Base-by-base conservation (phyloP, 139 green algal genomes). In the Prasinococcaceae sp. region DNA sequence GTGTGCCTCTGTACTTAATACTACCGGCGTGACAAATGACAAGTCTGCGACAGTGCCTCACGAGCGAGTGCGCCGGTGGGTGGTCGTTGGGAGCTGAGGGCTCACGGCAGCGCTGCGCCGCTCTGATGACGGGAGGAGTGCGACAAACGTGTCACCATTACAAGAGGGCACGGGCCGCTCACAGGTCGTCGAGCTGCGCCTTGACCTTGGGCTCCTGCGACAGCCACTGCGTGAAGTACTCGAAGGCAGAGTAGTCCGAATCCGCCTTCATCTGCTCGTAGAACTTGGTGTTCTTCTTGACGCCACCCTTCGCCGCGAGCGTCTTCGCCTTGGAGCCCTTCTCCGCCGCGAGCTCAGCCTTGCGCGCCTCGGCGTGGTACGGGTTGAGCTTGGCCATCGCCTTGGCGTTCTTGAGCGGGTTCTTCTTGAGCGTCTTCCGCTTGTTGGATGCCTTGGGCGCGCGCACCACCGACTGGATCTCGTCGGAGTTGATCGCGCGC, bases 311-410 rank as follows among this genome's bases (percentile, higher is more conserved):
- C n/a, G n/a, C n/a, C n/a, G 50, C 46, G 3, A 47, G 40, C 8
- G 40, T 20, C 53, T 70, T 68, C 45, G n/a, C 55, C 29, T 25
- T 38, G 9, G 17, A 37, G 30, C 49, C 6, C 17, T 38, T 60
- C 51, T 54, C 26, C 33, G 55, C 56, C 39, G 69, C 68, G 43
- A 89, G 61, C 59, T 82, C 77, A 60, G 77, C 66, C 3, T 65
- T 63, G 17, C 60, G 19, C 30, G 26, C 44, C 5, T 67, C 61
- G 55, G 84, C 84, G 51, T 88, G 87, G 58, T 94, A 92, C 10
- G 90, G 90, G 81, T 98, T 97, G 60, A 98, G 82, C 77, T 92
- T 93, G 46, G 94, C 60, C 75, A 98, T 76, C 30, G 84, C 84
- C 40, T 78, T 79, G 68, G 93, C 63, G 83, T 98, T 97, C 70